phyloP scores from a whole-genome alignment of 1,284 basidiomycete species.

The Sphagnurus paluster region DNA sequence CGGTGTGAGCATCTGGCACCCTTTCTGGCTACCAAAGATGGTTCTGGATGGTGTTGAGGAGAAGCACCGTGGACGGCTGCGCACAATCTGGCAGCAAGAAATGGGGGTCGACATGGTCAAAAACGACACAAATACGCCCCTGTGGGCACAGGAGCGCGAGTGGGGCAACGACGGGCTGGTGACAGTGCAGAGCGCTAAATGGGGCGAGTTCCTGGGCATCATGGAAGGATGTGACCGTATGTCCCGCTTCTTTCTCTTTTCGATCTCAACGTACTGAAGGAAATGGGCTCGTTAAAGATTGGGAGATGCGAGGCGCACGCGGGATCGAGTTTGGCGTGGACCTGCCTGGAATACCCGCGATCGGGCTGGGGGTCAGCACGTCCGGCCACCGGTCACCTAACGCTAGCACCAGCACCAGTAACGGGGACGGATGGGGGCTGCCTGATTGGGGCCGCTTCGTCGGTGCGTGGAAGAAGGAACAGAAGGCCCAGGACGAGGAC shows the following conservation, averaged over 20 bases:
- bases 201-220: slow-evolving; percentile 92
- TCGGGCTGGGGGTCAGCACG: slow-evolving; percentile 33
- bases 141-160: slow-evolving; percentile 51
- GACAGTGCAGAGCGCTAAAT: slow-evolving; percentile 83
- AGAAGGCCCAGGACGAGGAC: slow-evolving; percentile 49
- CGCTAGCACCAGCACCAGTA: no score
- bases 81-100: slow-evolving; percentile 28
- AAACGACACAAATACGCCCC: slow-evolving; percentile 19
- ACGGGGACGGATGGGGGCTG: slow-evolving; percentile 57
- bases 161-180: slow-evolving; percentile 98
- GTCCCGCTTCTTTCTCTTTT: slow-evolving; percentile 16
- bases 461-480: slow-evolving; percentile 55
- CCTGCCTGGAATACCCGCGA: slow-evolving; percentile 48
- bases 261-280: background rate
- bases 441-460: slow-evolving; percentile 65
- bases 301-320: slow-evolving; percentile 88
- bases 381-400: slow-evolving; percentile 9
- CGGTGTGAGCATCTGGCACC: slow-evolving; percentile 84
- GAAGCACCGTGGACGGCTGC: slow-evolving; percentile 42
- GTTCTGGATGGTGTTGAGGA: slow-evolving; percentile 84
- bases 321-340: slow-evolving; percentile 68
- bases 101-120: slow-evolving; percentile 11
- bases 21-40: slow-evolving; percentile 95
- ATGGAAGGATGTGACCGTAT: slow-evolving; percentile 86
- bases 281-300: slow-evolving; percentile 57